Conservation (phyloP, 495 filamentous ascomycete genomes). For the Xylaria intraflava region DNA sequence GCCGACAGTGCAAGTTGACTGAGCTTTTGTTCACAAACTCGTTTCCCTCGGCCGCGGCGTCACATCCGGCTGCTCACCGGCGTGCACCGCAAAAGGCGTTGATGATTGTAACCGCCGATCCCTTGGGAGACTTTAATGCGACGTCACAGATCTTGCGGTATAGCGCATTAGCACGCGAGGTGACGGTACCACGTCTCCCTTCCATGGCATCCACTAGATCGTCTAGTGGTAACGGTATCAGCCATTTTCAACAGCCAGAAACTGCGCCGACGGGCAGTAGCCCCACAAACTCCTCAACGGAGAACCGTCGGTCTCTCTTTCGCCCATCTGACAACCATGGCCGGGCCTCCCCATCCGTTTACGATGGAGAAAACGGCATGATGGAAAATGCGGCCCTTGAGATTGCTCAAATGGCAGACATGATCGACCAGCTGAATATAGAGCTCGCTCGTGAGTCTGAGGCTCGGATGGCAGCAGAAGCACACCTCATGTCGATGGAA, state of each 20-base stretch:
- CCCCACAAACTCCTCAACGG: conserved; percentile 29
- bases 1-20: conserved; percentile 93
- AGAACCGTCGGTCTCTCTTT: conserved; percentile 26
- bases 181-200: conserved; percentile 84
- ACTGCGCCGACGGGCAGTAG: conserved; percentile 27
- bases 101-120: conserved; percentile 97
- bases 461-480: conserved; percentile 52
- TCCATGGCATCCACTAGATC: conserved; percentile 53
- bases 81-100: conserved; percentile 73
- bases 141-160: conserved; percentile 95
- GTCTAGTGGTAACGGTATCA: conserved; percentile 27
- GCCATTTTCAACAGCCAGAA: conserved; percentile 43
- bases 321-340: conserved; percentile 36
- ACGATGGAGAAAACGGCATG: conserved; percentile 54
- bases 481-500: conserved; percentile 53
- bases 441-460: conserved; percentile 52
- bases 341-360: conserved; percentile 36
- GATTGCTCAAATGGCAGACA: conserved; percentile 64
- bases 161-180: conserved; percentile 85
- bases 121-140: conserved; percentile 88
- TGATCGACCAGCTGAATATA: conserved; percentile 64
- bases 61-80: conserved; percentile 32
- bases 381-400: conserved; percentile 70
- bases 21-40: conserved; percentile 95
- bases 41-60: conserved; percentile 61